Base-by-base conservation (phyloP, 768 basidiomycete genomes). In the Lactifluus subvellereus region DNA sequence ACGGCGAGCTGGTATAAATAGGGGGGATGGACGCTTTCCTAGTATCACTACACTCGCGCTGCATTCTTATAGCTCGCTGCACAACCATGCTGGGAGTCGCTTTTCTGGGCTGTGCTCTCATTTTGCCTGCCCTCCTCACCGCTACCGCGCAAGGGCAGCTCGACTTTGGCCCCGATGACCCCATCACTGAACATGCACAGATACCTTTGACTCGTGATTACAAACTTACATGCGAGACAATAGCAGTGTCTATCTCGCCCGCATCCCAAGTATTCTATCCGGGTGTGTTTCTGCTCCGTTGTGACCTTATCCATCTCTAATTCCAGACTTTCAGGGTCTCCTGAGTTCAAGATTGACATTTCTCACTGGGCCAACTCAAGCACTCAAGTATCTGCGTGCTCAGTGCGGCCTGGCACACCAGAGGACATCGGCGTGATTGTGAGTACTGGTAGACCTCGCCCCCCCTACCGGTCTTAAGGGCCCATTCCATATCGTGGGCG, bases 351-450 rank as follows among this genome's bases (percentile, higher is more conserved):
- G 14, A 1, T 0, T 1, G 59, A 60, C 16, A 60, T 60, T 4
- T 20, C 42, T 11, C 59, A 60, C 52, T 54, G 51, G 52, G 33
- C 18, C 20, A 54, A 60, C 30, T 54, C 59, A 5, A 54, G 43
- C 42, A 5, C 51, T 42, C 20, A 60, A 18, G 33, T 37, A 27
- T 54, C 59, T 4, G 16, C 52, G 20, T 60, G 59, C 52, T 47
- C 59, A 0, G 59, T 54, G 52, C 43, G 14, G 52, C 52, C 59
- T 13, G 53, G 59, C 1, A 54, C 35, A 37, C 20, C 52, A 11
- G 18, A 60, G 10, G 59, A 54, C 18, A 11, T 54, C 10, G 43
- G 43, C 27, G 3, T 45, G 8, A 54, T 60, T 35, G 59, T 48
- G 2, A 54, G 59, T 48, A 48, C 43, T 6, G 10, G 30, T 47